Conservation (phyloP, 257 asterid genomes). For the Rehmannia glutinosa region DNA sequence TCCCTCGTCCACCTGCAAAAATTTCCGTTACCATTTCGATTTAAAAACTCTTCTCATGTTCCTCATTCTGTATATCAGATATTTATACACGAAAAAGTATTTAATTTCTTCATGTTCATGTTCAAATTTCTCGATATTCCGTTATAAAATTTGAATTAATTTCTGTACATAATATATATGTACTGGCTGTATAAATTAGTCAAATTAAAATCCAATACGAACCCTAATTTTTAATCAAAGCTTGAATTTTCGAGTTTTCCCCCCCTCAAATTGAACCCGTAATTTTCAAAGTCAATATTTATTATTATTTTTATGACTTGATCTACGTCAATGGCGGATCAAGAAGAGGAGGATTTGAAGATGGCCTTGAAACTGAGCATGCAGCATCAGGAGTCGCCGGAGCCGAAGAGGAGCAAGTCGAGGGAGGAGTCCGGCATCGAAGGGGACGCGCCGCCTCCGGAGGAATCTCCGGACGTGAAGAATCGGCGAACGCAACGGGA, state of each 20-base stretch:
- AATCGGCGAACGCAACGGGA: constrained; percentile 49
- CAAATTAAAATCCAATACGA: constrained; percentile 4
- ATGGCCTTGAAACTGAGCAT: constrained; percentile 76
- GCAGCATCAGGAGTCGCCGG: constrained; percentile 71
- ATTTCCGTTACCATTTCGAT: constrained; percentile 12
- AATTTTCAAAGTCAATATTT: neutral
- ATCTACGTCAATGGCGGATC: constrained; percentile 47
- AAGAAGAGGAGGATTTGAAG: constrained; percentile 73
- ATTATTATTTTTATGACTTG: neutral
- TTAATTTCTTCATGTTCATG: neutral
- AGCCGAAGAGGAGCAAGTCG: constrained; percentile 70
- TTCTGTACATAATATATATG: neutral
- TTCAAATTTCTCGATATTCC: neutral
- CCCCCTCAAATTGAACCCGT: neutral
- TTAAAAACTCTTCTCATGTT: constrained; percentile 6
- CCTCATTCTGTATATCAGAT: neutral
- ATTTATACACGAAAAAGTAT: neutral
- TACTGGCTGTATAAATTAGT: neutral
- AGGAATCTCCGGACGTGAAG: constrained; percentile 43
- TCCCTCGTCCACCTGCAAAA: neutral
- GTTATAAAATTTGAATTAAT: neutral
- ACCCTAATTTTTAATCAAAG: constrained; percentile 21
- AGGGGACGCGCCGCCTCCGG: constrained; percentile 16
- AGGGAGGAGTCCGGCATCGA: constrained; percentile 33
- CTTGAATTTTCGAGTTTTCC: neutral